Percentiles rank a stretch among this genome's conserved stretches.
phyloP scores from a whole-genome alignment of 192 early-diverging fungal genomes.

The Spinellus fusiger region DNA sequence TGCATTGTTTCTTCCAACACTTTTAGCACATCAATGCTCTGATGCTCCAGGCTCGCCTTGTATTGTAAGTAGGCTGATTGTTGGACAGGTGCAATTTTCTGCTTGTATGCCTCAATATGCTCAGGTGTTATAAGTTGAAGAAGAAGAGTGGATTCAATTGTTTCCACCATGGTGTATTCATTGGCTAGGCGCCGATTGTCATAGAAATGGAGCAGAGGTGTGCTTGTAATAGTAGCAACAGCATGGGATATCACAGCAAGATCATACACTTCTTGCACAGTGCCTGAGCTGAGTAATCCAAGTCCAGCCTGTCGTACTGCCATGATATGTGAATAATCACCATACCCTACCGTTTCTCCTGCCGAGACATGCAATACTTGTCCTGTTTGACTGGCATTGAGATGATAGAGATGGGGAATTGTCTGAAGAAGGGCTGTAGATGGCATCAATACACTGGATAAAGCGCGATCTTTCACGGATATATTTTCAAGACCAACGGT shows the following conservation, averaged over 20 bases:
- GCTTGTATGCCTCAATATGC: constrained; percentile 36
- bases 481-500: too few species aligned
- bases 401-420: constrained; percentile 53
- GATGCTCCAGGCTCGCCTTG: background rate
- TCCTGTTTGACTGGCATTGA: constrained; percentile 39
- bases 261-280: constrained; percentile 78
- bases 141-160: constrained; percentile 24
- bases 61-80: constrained; percentile 21
- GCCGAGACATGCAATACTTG: constrained; percentile 52
- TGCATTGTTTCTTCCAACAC: constrained; percentile 45
- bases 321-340: constrained; percentile 54
- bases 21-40: constrained; percentile 16
- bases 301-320: constrained; percentile 75
- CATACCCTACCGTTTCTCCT: constrained; percentile 31
- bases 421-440: constrained; percentile 35
- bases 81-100: background rate
- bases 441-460: constrained; percentile 26
- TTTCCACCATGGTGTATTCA: constrained; percentile 30
- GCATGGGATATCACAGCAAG: constrained; percentile 76
- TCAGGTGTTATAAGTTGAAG: constrained; percentile 28
- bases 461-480: constrained; percentile 19
- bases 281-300: constrained; percentile 67
- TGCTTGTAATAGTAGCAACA: constrained; percentile 49
- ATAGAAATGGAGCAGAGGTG: constrained; percentile 47
- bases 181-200: constrained; percentile 31